phyloP scores from a whole-genome alignment of 805 yeast genomes.

The Kuraishia cidri region DNA sequence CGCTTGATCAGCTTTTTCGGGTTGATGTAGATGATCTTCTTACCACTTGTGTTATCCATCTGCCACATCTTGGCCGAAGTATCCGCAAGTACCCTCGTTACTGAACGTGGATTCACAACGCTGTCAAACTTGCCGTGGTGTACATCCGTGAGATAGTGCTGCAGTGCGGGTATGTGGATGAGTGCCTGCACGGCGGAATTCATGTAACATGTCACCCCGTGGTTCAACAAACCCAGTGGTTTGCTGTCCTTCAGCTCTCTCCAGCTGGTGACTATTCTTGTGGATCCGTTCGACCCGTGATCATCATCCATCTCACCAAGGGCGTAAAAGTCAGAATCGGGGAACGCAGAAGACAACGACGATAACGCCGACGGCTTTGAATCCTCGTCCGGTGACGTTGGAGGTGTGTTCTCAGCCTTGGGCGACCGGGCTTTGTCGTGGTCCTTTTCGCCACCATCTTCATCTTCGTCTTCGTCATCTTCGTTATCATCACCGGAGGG shows the following conservation, averaged over 20 bases:
- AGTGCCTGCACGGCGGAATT: slow-evolving; percentile 90
- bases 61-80: slow-evolving; percentile 65
- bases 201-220: slow-evolving; percentile 95
- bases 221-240: slow-evolving; percentile 71
- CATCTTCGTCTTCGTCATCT: slow-evolving; percentile 21
- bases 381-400: slow-evolving; percentile 22
- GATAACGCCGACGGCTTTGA: slow-evolving; percentile 8
- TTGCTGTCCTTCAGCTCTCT: slow-evolving; percentile 33
- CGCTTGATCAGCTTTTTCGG: slow-evolving; percentile 68
- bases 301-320: slow-evolving; percentile 51
- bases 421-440: not conserved
- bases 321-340: slow-evolving; percentile 38
- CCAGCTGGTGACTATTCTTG: slow-evolving; percentile 67
- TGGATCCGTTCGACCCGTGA: slow-evolving; percentile 52
- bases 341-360: slow-evolving; percentile 9
- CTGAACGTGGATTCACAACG: slow-evolving; percentile 43
- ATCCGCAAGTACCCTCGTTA: slow-evolving; percentile 59
- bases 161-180: slow-evolving; percentile 85
- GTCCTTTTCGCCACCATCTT: slow-evolving; percentile 13
- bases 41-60: slow-evolving; percentile 28
- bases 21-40: slow-evolving; percentile 43
- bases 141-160: slow-evolving; percentile 71
- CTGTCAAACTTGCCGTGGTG: slow-evolving; percentile 40
- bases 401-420: slow-evolving; percentile 15
- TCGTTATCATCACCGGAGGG: slow-evolving; percentile 3